phyloP scores from a whole-genome alignment of 2,329 filamentous ascomycete genomes.

The Claviceps cyperi region DNA sequence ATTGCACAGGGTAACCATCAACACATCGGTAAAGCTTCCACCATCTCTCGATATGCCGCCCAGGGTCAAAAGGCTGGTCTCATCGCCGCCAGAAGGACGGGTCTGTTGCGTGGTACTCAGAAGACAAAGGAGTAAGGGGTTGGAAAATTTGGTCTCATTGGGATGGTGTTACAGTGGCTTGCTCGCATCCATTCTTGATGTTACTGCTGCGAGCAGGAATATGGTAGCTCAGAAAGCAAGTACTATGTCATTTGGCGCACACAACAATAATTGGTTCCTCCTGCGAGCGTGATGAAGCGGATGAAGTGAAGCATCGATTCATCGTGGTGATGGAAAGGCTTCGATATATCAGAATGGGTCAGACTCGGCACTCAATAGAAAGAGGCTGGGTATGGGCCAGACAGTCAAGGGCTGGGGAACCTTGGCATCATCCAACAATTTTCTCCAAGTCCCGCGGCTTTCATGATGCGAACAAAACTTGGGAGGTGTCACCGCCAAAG shows the following conservation, averaged over 20 bases:
- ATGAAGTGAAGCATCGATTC: constrained; percentile 7
- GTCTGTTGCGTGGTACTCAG: constrained; percentile 99
- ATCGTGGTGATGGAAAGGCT: no score
- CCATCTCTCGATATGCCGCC: constrained; percentile 94
- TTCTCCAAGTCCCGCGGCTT: no score
- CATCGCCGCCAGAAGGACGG: constrained; percentile 97
- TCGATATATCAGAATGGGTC: neutral
- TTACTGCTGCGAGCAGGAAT: constrained; percentile 32
- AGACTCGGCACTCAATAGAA: neutral
- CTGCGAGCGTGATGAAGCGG: constrained; percentile 3
- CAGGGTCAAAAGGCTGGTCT: constrained; percentile 99
- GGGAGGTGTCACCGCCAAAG: no score
- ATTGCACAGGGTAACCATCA: constrained; percentile 82
- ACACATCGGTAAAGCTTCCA: constrained; percentile 99
- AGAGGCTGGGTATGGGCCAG: neutral
- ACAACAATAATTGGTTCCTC: constrained; percentile 49
- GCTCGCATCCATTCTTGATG: constrained; percentile 43
- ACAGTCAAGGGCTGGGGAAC: no score
- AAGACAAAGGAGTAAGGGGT: constrained; percentile 88
- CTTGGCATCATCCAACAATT: no score
- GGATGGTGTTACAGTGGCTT: constrained; percentile 50
- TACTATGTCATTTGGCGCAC: constrained; percentile 35
- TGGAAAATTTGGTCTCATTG: constrained; percentile 39
- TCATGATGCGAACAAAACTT: no score
- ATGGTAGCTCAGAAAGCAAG: constrained; percentile 33